These are phyloP conservation scores for Hortaea werneckii DNA, from an alignment of 2,329 filamentous ascomycete species.

Conservation along the genomic window DNA sequence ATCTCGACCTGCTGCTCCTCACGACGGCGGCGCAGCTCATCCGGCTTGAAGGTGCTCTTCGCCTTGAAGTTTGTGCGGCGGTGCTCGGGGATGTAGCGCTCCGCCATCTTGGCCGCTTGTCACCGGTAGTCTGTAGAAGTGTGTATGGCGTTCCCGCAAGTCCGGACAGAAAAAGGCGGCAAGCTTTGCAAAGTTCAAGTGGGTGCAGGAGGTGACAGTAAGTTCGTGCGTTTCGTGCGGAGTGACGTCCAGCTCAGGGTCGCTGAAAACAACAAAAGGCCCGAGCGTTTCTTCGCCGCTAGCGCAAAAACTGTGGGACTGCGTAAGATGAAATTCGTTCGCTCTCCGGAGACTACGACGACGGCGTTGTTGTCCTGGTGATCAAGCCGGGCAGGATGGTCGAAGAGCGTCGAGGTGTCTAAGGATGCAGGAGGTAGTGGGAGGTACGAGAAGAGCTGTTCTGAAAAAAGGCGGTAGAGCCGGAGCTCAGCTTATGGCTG, in stretches of 20 bases:
- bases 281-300: neutral
- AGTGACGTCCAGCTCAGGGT: neutral
- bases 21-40: conserved; percentile 93
- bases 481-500: no score
- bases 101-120: conserved; percentile 63
- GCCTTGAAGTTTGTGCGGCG: conserved; percentile 99
- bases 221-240: no score
- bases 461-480: no score
- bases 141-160: neutral
- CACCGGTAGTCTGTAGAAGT: neutral
- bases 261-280: neutral
- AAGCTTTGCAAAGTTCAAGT: neutral
- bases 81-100: conserved; percentile 99
- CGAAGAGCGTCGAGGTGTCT: no score
- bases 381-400: neutral
- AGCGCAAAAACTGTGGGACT: neutral
- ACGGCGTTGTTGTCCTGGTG: neutral
- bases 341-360: neutral
- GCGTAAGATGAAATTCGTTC: neutral
- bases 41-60: conserved; percentile 97
- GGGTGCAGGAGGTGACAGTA: no score
- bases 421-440: no score
- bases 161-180: no score
- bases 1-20: conserved; percentile 99
- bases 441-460: no score